Base-by-base conservation (phyloP, 1,139 yeast genomes). In the Yamadazyma epiphylla region DNA sequence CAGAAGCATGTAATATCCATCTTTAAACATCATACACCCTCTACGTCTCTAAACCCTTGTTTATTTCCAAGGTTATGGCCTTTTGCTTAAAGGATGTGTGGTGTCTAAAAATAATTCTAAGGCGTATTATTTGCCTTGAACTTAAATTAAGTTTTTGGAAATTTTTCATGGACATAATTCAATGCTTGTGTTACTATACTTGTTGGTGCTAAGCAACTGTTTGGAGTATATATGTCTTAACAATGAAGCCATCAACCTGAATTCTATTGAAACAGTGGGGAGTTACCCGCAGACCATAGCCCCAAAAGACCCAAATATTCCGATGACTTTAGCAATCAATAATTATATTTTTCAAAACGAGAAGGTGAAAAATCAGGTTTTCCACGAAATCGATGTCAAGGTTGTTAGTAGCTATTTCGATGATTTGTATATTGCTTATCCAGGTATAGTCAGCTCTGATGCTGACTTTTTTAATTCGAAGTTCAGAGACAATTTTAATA, bases 311-410 rank as follows among this genome's bases (percentile, higher is more conserved):
- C 14, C 16, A 5, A 24, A 38, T 23, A 41, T 37, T n/a, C 45
- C 42, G 8, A 24, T 42, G 1, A 41, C 41, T 9, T 29, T 42
- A 19, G 46, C 33, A 3, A 22, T 39, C 6, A 39, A 41, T 19
- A 41, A 42, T 16, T 41, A 42, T 22, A 12, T 42, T 5, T 41
- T 35, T 22, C 24, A 14, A 13, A 31, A 37, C 9, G 23, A 28
- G 11, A 26, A 20, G 2, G 14, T 23, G 8, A 22, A 15, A 5
- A 24, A 30, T 9, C 15, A 22, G 24, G 23, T 41, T 2, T 41
- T 25, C 24, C 45, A 42, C 26, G 43, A 42, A n/a, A 37, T 42
- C 7, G 41, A 33, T 19, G 41, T 41, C 2, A 39, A 39, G 15
- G 42, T 42, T 4, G 15, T 42, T 2, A 30, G 29, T 10, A 28